Base-by-base conservation (phyloP, 306 rosid genomes). In the Betula pendula region DNA sequence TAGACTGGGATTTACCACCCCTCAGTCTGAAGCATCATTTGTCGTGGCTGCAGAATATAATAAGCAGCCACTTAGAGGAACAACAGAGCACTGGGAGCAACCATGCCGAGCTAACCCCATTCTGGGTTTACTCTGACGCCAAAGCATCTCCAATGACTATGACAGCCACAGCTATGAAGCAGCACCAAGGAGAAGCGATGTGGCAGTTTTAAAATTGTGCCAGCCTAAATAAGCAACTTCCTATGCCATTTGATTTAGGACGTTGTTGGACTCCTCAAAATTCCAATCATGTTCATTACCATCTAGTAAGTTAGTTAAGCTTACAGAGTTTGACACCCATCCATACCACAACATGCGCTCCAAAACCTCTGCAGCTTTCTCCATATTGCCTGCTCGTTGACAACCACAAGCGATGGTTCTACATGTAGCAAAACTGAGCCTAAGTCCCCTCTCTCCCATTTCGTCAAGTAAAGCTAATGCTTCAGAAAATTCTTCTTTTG, bases 281-380 rank as follows among this genome's bases (percentile, higher is more conserved):
- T 55, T 14, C 53, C 47, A 20, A 13, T 12, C 50, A 13, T 19
- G 62, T n/a, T 27, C 35, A 29, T 75, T 50, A 15, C 45, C 71
- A 75, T 11, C 42, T 45, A 47, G 22, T 6, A 60, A 60, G 71
- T 47, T 7, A 44, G 2, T 75, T 56, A 75, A 9, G 62, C 49
- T 72, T 13, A 33, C n/a, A 52, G 83, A 80, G 29, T 67, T 59
- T 6, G 85, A 70, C 75, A 83, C 81, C 87, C 84, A 80, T n/a
- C 84, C 81, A 66, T 59, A 83, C 45, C 77, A 74, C 38, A 80
- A 69, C 85, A 81, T 75, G n/a, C 76, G 38, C 68, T 78, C 84
- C 29, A 86, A 50, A 50, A 78, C 80, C 82, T 75, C 31, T 29
- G 55, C 80, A n/a, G 89, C 85, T 22, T 72, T 75, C 31, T 83